These are phyloP conservation scores for Phytophthora meadii DNA, from an alignment of 352 stramenopile species.

Conservation along the genomic window DNA sequence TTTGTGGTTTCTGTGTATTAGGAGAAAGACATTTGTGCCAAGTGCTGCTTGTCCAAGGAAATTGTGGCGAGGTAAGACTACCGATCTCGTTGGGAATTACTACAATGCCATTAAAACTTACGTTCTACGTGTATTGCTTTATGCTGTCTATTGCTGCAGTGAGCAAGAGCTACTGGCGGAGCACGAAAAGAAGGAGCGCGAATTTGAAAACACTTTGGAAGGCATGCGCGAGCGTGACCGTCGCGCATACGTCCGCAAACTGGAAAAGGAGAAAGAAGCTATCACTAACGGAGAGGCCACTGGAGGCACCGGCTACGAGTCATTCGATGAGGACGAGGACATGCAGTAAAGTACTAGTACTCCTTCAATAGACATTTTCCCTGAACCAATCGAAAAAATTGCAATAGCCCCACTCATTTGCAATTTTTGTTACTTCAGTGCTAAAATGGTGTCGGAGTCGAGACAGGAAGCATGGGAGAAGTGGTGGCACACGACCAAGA, in stretches of 20 bases:
- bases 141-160: constrained; percentile 31
- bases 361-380: constrained; percentile 3
- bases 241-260: constrained; percentile 71
- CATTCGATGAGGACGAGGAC: constrained; percentile 62
- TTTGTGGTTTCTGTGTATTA: background rate
- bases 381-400: constrained; percentile 33
- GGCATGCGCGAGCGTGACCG: constrained; percentile 83
- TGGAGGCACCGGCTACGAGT: constrained; percentile 45
- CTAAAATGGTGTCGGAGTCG: constrained; percentile 52
- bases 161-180: constrained; percentile 57
- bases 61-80: constrained; percentile 59
- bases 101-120: too few relatives aligned
- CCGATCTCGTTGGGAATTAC: background rate
- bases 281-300: constrained; percentile 37
- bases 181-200: constrained; percentile 54
- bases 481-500: constrained; percentile 67
- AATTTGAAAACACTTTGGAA: constrained; percentile 61
- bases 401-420: constrained; percentile 21
- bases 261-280: constrained; percentile 62
- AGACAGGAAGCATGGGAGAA: constrained; percentile 54
- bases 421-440: constrained; percentile 7
- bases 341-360: constrained; percentile 34
- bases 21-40: constrained; percentile 89
- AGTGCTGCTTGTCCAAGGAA: constrained; percentile 86
- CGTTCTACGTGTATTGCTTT: too few relatives aligned